These are phyloP conservation scores for Chaetomium globosum DNA, from an alignment of 2,329 filamentous ascomycete genomes.

Conservation along the genomic window DNA sequence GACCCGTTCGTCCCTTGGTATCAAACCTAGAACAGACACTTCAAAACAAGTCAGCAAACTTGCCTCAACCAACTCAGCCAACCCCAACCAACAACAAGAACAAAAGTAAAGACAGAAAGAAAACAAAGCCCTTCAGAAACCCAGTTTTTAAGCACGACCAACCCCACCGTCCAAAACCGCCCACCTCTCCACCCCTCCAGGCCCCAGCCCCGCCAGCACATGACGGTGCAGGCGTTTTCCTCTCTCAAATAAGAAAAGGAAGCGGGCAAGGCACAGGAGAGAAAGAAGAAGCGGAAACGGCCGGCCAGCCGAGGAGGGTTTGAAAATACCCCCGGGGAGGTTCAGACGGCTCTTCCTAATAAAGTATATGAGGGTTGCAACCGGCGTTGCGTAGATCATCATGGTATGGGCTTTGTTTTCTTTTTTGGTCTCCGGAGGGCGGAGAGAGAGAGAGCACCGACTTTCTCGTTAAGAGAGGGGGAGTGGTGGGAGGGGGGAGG, in stretches of 20 bases:
- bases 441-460: too few relatives aligned
- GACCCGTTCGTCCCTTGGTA: not conserved
- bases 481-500: not conserved
- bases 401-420: slow-evolving; percentile 33
- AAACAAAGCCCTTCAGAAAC: slow-evolving; percentile 42
- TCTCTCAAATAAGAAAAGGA: slow-evolving; percentile 10
- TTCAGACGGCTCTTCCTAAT: slow-evolving; percentile 51
- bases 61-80: not conserved
- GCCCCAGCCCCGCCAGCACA: slow-evolving; percentile 40
- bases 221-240: slow-evolving; percentile 43
- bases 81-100: not conserved
- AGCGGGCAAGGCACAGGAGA: slow-evolving; percentile 26
- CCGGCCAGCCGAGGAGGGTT: slow-evolving; percentile 22
- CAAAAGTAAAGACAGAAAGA: slow-evolving; percentile 5
- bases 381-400: slow-evolving; percentile 43
- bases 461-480: not conserved
- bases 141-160: slow-evolving; percentile 47
- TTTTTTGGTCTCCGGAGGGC: not conserved
- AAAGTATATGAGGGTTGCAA: slow-evolving; percentile 42
- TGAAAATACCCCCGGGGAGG: slow-evolving; percentile 28
- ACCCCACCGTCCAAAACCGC: slow-evolving; percentile 38
- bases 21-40: slow-evolving; percentile 3
- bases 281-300: slow-evolving; percentile 19
- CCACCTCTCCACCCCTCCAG: slow-evolving; percentile 23
- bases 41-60: slow-evolving; percentile 11